phyloP scores from a whole-genome alignment of 495 filamentous ascomycete genomes.

The Pyronema domesticum region DNA sequence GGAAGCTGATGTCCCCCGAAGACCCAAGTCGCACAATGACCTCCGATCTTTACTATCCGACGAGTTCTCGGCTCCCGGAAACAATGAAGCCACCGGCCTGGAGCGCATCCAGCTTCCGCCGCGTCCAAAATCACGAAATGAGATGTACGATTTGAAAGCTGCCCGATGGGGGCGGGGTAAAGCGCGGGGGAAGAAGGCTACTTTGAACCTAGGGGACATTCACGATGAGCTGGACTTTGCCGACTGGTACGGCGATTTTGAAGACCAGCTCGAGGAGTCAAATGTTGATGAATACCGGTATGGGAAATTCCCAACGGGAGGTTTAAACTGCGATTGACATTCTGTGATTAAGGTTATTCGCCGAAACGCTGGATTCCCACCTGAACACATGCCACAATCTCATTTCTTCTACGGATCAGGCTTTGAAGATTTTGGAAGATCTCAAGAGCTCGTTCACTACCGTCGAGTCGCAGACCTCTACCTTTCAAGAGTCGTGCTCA shows the following conservation, averaged over 20 bases:
- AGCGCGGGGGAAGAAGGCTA: not conserved
- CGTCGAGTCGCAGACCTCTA: conserved; percentile 76
- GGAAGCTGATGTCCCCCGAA: conserved; percentile 35
- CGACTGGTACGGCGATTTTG: conserved; percentile 43
- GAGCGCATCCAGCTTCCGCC: conserved; percentile 13
- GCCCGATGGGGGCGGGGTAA: conserved; percentile 23
- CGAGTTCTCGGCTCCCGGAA: conserved; percentile 37
- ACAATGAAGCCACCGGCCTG: conserved; percentile 27
- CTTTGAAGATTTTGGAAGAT: conserved; percentile 52
- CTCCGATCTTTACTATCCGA: conserved; percentile 38
- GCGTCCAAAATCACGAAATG: conserved; percentile 28
- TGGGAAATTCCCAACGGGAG: conserved; percentile 12
- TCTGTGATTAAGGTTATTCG: conserved; percentile 18
- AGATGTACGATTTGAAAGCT: conserved; percentile 28
- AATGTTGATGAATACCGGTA: conserved; percentile 79
- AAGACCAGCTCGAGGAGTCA: conserved; percentile 51
- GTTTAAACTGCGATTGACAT: not conserved
- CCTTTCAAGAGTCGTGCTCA: conserved; percentile 82
- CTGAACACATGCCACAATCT: conserved; percentile 64
- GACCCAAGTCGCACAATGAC: conserved; percentile 62
- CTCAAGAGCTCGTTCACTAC: conserved; percentile 67
- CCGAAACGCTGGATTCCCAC: conserved; percentile 41
- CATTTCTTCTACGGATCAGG: conserved; percentile 51
- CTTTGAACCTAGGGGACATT: conserved; percentile 12
- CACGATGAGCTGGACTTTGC: conserved; percentile 41